phyloP scores from a whole-genome alignment of 2,329 filamentous ascomycete genomes.

The Penicillium sp. region DNA sequence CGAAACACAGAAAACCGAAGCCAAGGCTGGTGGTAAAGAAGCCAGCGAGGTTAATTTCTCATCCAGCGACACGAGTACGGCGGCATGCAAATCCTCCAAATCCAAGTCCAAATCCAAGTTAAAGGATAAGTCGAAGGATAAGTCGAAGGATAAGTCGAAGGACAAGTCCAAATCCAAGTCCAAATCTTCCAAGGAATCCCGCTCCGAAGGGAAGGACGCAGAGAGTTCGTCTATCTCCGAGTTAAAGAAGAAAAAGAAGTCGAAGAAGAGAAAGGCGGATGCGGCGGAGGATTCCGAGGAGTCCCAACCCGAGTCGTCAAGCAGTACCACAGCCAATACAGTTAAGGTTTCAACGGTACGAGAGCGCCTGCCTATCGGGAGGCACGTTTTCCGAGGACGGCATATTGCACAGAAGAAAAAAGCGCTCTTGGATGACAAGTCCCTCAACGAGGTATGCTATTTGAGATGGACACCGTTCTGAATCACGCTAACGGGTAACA shows the following conservation, averaged over 20 bases:
- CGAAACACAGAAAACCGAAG: conserved; percentile 50
- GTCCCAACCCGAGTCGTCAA: conserved; percentile 17
- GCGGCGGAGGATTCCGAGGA: conserved; percentile 20
- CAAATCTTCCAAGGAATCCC: conserved; percentile 22
- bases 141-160: not conserved
- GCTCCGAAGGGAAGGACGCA: conserved; percentile 15
- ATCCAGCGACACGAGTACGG: conserved; percentile 12
- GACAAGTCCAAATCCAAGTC: conserved; percentile 15
- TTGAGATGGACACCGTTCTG: not conserved
- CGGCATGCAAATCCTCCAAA: conserved; percentile 12
- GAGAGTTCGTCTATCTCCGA: conserved; percentile 20
- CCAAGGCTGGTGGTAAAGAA: conserved; percentile 11
- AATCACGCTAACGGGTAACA: conserved; percentile 8
- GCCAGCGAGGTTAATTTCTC: conserved; percentile 13
- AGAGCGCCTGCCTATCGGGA: conserved; percentile 49
- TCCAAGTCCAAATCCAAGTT: conserved; percentile 15
- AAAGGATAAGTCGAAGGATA: not conserved
- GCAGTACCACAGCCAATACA: conserved; percentile 32
- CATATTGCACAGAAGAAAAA: conserved; percentile 86
- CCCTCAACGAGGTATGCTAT: conserved; percentile 72
- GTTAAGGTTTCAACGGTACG: conserved; percentile 46
- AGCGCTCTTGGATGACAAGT: conserved; percentile 74
- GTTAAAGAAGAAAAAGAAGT: conserved; percentile 31
- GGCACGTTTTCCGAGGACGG: conserved; percentile 71
- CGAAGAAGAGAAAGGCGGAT: conserved; percentile 35